phyloP scores from a whole-genome alignment of 83 land plant species.

The Picea abies region DNA sequence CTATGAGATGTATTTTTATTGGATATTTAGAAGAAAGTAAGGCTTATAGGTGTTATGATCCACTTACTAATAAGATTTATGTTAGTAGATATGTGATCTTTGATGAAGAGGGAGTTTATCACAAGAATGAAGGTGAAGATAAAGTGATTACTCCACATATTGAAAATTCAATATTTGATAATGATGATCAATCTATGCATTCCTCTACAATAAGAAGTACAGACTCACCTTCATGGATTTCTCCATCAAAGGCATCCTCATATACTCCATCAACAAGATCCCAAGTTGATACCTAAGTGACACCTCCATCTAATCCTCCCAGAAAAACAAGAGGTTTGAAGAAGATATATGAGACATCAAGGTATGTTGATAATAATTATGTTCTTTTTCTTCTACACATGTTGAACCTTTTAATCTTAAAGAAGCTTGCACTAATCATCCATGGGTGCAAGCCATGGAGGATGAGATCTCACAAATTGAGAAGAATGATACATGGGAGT shows the following conservation, averaged over 20 bases:
- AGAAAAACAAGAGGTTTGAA: not conserved
- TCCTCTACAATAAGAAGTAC: not conserved
- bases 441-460: too few species aligned
- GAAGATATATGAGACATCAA: not conserved
- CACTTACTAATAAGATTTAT: too few species aligned
- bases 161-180: not conserved
- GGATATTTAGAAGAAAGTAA: not conserved
- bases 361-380: not conserved
- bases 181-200: not conserved
- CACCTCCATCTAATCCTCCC: not conserved
- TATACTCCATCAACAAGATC: not conserved
- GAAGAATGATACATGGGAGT: too few species aligned
- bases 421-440: too few species aligned
- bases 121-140: not conserved
- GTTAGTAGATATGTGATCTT: not conserved
- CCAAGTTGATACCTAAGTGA: not conserved
- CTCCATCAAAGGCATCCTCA: not conserved
- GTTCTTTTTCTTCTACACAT: too few species aligned
- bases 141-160: not conserved
- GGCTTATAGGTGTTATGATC: not conserved
- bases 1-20: too few species aligned
- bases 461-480: too few species aligned
- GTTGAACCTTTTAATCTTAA: too few species aligned
- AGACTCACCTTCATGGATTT: not conserved
- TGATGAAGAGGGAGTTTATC: not conserved